Evolutionary conservation across 495 filamentous ascomycete genomes (phyloP).

Genomic region (Amniculicola lignicola): DNA sequence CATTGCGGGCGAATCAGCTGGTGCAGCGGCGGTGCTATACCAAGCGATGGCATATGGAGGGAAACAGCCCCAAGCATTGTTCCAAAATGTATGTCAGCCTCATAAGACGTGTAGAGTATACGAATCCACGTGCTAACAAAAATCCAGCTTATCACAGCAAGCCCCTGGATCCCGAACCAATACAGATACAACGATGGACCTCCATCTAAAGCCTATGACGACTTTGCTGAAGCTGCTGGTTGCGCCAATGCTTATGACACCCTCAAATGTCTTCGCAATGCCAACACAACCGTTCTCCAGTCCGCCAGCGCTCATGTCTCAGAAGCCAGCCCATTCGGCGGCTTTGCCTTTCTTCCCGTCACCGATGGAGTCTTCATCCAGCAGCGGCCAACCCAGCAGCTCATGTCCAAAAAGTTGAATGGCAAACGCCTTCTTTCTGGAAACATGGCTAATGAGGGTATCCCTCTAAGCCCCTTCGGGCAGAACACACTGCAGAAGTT

Average conservation of each 20-base stretch:
- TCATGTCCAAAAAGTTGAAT: conserved; percentile 51
- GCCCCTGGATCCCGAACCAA: conserved; percentile 52
- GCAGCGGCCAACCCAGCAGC: conserved; percentile 52
- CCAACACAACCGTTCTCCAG: conserved; percentile 52
- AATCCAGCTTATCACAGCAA: conserved; percentile 49
- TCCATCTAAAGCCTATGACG: conserved; percentile 54
- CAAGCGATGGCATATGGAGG: conserved; percentile 55
- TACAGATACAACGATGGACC: conserved; percentile 50
- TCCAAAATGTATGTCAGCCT: conserved; percentile 38
- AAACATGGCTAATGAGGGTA: conserved; percentile 42
- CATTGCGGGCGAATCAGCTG: conserved; percentile 40
- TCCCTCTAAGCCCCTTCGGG: conserved; percentile 23
- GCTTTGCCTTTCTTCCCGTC: conserved; percentile 63
- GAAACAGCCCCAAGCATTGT: conserved; percentile 39
- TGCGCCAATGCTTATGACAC: conserved; percentile 48
- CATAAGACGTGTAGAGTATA: background rate
- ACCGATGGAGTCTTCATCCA: conserved; percentile 59
- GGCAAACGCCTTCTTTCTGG: conserved; percentile 53
- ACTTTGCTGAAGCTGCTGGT: conserved; percentile 53
- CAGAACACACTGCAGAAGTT: conserved; percentile 19
- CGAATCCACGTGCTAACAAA: background rate
- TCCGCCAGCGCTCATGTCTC: conserved; percentile 55
- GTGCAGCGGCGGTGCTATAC: conserved; percentile 51
- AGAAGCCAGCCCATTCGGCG: conserved; percentile 45
- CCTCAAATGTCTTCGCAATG: conserved; percentile 55